A percentile compares a stretch with the other conserved stretches of the same genome.
These are phyloP conservation scores for Pouteria glomerata DNA, from an alignment of 148 eudicot species.

Conservation along the genomic window DNA sequence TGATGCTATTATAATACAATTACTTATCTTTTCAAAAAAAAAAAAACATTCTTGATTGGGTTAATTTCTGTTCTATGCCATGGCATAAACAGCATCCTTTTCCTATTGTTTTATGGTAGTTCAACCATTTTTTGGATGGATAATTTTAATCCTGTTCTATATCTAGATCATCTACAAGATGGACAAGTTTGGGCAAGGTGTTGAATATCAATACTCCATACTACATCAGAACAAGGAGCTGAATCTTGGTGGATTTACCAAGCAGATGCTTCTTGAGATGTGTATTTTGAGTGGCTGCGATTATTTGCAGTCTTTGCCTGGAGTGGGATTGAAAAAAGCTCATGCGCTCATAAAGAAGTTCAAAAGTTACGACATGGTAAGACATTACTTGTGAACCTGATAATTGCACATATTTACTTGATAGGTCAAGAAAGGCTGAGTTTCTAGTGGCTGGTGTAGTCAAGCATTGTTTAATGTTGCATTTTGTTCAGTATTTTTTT, in stretches of 20 bases:
- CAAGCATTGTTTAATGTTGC: not conserved
- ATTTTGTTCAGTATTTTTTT: not conserved
- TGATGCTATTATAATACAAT: too few species aligned
- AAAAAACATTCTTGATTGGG: not conserved
- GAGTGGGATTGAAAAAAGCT: constrained; percentile 93
- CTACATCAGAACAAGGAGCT: constrained; percentile 76
- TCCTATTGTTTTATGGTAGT: not conserved
- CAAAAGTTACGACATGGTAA: constrained; percentile 75
- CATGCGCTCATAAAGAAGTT: constrained; percentile 76
- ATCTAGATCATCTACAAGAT: constrained; percentile 91
- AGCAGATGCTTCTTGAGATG: constrained; percentile 91
- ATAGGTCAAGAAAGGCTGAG: not conserved
- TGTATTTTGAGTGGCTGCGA: constrained; percentile 98
- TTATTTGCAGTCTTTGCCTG: constrained; percentile 87
- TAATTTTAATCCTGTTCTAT: constrained; percentile 1
- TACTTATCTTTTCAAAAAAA: too few species aligned
- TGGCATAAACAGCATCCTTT: not conserved
- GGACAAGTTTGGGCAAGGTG: constrained; percentile 97
- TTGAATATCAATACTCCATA: constrained; percentile 59
- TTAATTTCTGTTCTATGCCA: not conserved
- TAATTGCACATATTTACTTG: not conserved
- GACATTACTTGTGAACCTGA: not conserved
- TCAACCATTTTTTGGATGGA: not conserved
- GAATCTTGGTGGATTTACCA: constrained; percentile 63
- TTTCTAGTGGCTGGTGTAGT: not conserved